These are phyloP conservation scores for Zalaria sp. DNA, from an alignment of 2,329 filamentous ascomycete genomes.

Conservation along the genomic window DNA sequence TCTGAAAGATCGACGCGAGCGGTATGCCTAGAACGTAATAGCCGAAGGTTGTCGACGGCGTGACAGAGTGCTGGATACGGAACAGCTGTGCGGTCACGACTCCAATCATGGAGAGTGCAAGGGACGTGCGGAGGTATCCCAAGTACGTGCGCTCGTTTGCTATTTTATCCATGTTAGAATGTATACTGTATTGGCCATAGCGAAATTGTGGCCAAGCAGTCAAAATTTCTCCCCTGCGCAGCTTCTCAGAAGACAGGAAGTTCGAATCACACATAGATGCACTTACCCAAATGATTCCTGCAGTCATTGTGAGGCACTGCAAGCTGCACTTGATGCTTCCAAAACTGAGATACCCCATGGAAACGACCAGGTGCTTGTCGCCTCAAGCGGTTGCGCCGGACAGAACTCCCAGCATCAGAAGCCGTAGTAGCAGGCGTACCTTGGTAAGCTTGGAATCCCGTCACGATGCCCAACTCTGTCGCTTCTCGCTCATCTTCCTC, in stretches of 20 bases:
- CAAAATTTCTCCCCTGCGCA: not conserved
- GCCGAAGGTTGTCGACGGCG: slow-evolving; percentile 34
- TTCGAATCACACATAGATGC: not conserved
- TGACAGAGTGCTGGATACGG: slow-evolving; percentile 37
- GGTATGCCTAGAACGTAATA: slow-evolving; percentile 49
- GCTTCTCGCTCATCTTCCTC: slow-evolving; percentile 17
- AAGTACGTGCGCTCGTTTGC: slow-evolving; percentile 64
- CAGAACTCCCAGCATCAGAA: not conserved
- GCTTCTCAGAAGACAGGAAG: too few relatives aligned
- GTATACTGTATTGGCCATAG: not conserved
- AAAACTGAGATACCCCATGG: slow-evolving; percentile 27
- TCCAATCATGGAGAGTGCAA: slow-evolving; percentile 53
- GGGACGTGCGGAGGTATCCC: slow-evolving; percentile 56
- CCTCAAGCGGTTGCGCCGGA: not conserved
- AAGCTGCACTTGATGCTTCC: slow-evolving; percentile 35
- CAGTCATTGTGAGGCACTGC: slow-evolving; percentile 35
- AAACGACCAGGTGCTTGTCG: slow-evolving; percentile 19
- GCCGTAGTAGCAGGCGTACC: not conserved
- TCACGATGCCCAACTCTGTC: slow-evolving; percentile 15
- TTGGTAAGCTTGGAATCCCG: slow-evolving; percentile 1
- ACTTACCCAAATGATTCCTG: slow-evolving; percentile 43
- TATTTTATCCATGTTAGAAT: slow-evolving; percentile 18
- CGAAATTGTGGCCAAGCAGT: not conserved
- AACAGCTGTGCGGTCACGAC: slow-evolving; percentile 56
- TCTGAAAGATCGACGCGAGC: slow-evolving; percentile 36